These are phyloP conservation scores for Syzygium syzygioides DNA, from an alignment of 441 rosid genomes.

Conservation along the genomic window DNA sequence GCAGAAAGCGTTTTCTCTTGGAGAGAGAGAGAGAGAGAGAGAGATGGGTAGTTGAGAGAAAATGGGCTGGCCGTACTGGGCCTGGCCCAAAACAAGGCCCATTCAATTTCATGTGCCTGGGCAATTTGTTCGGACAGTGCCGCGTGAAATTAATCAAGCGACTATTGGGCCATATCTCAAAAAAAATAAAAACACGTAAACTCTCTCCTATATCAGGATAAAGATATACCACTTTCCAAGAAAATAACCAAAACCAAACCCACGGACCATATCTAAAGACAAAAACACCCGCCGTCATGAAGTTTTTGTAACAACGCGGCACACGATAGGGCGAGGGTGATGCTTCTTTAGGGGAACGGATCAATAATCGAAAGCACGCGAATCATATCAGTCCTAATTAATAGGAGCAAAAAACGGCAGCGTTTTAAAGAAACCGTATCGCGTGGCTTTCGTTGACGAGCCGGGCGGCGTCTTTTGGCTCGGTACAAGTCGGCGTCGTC, in stretches of 20 bases:
- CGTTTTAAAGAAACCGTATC: background rate
- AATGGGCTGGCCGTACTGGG: background rate
- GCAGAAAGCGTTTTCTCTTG: background rate
- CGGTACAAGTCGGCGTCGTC: background rate
- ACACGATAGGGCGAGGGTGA: background rate
- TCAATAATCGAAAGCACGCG: background rate
- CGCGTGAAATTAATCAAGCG: background rate
- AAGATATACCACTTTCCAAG: background rate
- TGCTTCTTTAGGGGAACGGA: background rate
- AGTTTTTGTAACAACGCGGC: background rate
- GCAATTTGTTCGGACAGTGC: background rate
- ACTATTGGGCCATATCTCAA: background rate
- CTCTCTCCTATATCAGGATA: background rate
- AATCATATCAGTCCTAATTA: background rate
- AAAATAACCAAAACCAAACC: background rate
- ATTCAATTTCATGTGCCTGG: background rate
- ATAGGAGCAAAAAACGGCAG: fast-evolving
- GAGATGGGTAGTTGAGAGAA: background rate
- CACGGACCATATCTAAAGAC: background rate
- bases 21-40: background rate
- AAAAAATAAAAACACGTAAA: background rate
- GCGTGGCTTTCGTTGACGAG: background rate
- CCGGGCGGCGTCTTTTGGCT: fast-evolving
- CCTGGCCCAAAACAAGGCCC: background rate
- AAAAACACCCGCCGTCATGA: background rate